These are phyloP conservation scores for Magnaporthiopsis incrustans DNA, from an alignment of 2,329 filamentous ascomycete genomes.

Conservation along the genomic window DNA sequence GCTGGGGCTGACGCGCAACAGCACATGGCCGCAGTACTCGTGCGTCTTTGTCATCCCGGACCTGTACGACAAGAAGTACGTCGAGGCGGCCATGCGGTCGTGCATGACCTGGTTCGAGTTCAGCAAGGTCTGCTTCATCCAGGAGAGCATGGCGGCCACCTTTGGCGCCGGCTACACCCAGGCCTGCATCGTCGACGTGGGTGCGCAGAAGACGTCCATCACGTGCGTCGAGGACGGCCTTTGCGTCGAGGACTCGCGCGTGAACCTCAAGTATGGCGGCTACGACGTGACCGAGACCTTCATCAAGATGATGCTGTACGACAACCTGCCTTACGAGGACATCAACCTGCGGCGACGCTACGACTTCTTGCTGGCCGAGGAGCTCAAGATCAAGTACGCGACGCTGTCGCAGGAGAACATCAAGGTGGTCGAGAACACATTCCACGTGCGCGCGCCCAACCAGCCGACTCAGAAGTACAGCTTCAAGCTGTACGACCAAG, in stretches of 20 bases:
- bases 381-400: constrained; percentile 88
- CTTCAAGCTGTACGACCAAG: constrained; percentile 96
- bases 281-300: constrained; percentile 91
- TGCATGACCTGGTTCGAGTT: constrained; percentile 88
- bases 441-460: constrained; percentile 81
- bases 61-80: constrained; percentile 89
- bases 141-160: constrained; percentile 89
- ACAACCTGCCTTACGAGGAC: constrained; percentile 90
- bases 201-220: constrained; percentile 94
- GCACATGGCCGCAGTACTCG: constrained; percentile 82
- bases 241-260: constrained; percentile 84
- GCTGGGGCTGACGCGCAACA: constrained; percentile 67
- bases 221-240: constrained; percentile 96
- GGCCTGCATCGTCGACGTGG: constrained; percentile 91
- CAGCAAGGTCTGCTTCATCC: constrained; percentile 82
- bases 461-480: constrained; percentile 87
- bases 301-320: constrained; percentile 95
- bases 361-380: constrained; percentile 88
- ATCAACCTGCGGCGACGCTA: constrained; percentile 87
- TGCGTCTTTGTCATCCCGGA: constrained; percentile 97
- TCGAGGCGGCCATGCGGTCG: constrained; percentile 75
- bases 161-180: constrained; percentile 94
- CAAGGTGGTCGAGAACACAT: constrained; percentile 79
- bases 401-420: constrained; percentile 87
- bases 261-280: constrained; percentile 92